A percentile compares a stretch with the other conserved stretches of the same genome.
phyloP scores from a whole-genome alignment of 345 rosid genomes.

The Balakata baccata region DNA sequence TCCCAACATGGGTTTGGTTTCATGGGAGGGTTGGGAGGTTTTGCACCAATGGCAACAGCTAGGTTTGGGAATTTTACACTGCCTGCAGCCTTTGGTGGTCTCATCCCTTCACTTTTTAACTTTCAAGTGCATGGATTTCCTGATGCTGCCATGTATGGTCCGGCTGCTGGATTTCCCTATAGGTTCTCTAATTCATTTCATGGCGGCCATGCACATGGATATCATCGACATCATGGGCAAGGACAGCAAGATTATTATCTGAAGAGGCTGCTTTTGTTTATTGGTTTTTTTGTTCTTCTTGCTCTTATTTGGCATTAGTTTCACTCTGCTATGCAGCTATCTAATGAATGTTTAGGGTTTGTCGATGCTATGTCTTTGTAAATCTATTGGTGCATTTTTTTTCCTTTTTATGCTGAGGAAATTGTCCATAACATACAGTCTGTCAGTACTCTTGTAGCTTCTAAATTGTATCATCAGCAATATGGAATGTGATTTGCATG shows the following conservation, averaged over 20 bases:
- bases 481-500: slow-evolving; percentile 10
- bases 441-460: slow-evolving; percentile 12
- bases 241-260: slow-evolving; percentile 74
- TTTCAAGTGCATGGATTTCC: slow-evolving; percentile 86
- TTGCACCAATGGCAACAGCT: slow-evolving; percentile 67
- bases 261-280: slow-evolving; percentile 55
- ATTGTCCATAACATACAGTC: slow-evolving; percentile 25
- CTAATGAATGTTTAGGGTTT: slow-evolving; percentile 8
- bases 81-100: slow-evolving; percentile 83
- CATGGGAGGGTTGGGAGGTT: slow-evolving; percentile 82
- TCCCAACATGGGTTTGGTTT: slow-evolving; percentile 70
- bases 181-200: slow-evolving; percentile 66
- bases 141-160: slow-evolving; percentile 71
- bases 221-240: slow-evolving; percentile 55
- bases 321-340: slow-evolving; percentile 6
- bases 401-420: slow-evolving; percentile 14
- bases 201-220: slow-evolving; percentile 68
- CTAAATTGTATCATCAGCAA: slow-evolving; percentile 3
- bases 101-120: slow-evolving; percentile 76
- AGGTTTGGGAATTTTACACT: slow-evolving; percentile 80
- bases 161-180: slow-evolving; percentile 65
- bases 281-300: slow-evolving; percentile 49
- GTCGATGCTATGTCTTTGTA: slow-evolving; percentile 24
- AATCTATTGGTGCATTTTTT: slow-evolving; percentile 25
- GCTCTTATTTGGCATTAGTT: slow-evolving; percentile 58